Conservation (phyloP, 1,139 yeast species). For the Suhomyces bribrorum region DNA sequence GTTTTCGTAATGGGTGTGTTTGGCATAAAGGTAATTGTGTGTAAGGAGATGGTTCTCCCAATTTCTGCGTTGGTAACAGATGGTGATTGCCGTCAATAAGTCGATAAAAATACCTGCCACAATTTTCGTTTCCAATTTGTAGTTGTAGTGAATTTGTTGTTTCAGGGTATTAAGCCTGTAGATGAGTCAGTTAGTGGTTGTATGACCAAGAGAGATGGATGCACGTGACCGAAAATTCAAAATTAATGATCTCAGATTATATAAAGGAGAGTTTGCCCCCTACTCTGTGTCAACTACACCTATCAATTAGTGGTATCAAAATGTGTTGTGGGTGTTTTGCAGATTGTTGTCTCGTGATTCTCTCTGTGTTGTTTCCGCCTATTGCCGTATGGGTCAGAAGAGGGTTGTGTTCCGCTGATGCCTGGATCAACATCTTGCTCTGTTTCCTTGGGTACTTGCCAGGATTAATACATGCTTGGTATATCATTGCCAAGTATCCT, state of each 20-base stretch:
- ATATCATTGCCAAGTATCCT: slow-evolving; percentile 55
- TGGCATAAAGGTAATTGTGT: too few species aligned
- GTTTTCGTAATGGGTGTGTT: too few species aligned
- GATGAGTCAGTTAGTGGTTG: background rate
- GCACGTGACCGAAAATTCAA: background rate
- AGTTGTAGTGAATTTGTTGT: too few species aligned
- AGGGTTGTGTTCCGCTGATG: slow-evolving; percentile 64
- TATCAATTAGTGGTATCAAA: too few species aligned
- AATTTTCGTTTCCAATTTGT: too few species aligned
- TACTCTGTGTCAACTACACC: too few species aligned
- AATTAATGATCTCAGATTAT: background rate
- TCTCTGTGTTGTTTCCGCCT: slow-evolving; percentile 69
- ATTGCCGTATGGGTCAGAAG: slow-evolving; percentile 70
- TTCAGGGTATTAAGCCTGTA: too few species aligned
- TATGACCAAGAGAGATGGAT: background rate
- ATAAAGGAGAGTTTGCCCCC: slow-evolving; percentile 1
- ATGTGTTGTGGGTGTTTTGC: slow-evolving; percentile 25
- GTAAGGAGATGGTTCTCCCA: too few species aligned
- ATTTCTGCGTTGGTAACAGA: too few species aligned
- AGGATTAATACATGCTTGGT: slow-evolving; percentile 69
- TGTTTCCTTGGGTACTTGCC: slow-evolving; percentile 66
- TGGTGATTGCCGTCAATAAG: too few species aligned
- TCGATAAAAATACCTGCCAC: too few species aligned
- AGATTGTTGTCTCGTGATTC: slow-evolving; percentile 57
- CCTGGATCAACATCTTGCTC: slow-evolving; percentile 58